Conservation (phyloP, 2,329 filamentous ascomycete species). For the Cercospora sp. region DNA sequence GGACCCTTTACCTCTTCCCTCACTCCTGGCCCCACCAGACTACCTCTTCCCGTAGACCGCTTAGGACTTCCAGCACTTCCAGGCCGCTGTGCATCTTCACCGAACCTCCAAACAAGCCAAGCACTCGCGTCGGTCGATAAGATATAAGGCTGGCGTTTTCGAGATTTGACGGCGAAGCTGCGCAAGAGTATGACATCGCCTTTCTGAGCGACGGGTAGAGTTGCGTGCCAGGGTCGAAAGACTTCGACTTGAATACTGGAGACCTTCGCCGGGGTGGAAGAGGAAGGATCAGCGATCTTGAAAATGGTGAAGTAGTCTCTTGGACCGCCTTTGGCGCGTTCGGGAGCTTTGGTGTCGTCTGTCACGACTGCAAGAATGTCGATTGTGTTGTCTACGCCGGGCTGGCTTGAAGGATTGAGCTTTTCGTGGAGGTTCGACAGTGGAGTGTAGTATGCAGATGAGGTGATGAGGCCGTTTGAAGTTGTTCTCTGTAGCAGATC, state of each 20-base stretch:
- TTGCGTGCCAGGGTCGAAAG: conserved; percentile 47
- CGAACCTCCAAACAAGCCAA: conserved; percentile 51
- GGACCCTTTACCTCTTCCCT: conserved; percentile 50
- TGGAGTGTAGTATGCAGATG: conserved; percentile 49
- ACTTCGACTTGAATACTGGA: conserved; percentile 40
- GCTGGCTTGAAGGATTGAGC: conserved; percentile 45
- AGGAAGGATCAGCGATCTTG: conserved; percentile 43
- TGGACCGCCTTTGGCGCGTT: conserved; percentile 45
- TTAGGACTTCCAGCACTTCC: conserved; percentile 21
- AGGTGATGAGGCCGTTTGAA: conserved; percentile 17
- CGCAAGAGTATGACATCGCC: conserved; percentile 51
- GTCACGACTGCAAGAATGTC: conserved; percentile 51
- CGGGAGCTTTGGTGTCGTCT: conserved; percentile 36
- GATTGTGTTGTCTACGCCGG: conserved; percentile 37
- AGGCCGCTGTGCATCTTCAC: conserved; percentile 30
- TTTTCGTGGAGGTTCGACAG: conserved; percentile 43
- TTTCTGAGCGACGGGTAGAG: conserved; percentile 43
- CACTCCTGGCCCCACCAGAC: conserved; percentile 28
- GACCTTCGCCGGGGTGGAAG: conserved; percentile 16
- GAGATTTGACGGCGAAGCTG: conserved; percentile 46
- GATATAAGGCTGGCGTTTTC: conserved; percentile 42
- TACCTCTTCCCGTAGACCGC: conserved; percentile 32
- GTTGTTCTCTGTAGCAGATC: conserved; percentile 11
- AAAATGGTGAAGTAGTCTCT: conserved; percentile 49
- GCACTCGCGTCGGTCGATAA: conserved; percentile 46